Evolutionary conservation across 495 filamentous ascomycete species (phyloP).

Genomic region (Cercophora scortea): DNA sequence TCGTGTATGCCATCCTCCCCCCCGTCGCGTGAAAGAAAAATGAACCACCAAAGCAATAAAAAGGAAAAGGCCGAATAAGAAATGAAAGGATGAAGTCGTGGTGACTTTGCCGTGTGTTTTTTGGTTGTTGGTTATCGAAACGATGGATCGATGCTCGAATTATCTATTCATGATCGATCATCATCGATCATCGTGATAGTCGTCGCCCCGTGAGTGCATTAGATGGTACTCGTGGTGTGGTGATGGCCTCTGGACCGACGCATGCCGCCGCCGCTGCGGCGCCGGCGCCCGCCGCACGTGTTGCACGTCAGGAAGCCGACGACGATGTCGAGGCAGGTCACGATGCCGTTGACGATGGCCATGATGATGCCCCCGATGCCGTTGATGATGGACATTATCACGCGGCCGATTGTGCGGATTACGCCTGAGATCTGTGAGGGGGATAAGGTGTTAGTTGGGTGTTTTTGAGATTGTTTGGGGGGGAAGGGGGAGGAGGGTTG

Average conservation of each 20-base stretch:
- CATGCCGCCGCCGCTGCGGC: slow-evolving; percentile 12
- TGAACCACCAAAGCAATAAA: not conserved
- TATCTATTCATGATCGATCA: not conserved
- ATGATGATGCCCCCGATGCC: slow-evolving; percentile 73
- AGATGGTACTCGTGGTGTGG: slow-evolving; percentile 14
- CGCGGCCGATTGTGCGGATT: slow-evolving; percentile 76
- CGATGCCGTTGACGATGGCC: slow-evolving; percentile 65
- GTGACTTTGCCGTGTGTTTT: no score
- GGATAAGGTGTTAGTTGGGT: slow-evolving; percentile 9
- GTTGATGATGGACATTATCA: slow-evolving; percentile 73
- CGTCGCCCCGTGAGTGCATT: no score
- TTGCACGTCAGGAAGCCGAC: slow-evolving; percentile 85
- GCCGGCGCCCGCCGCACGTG: slow-evolving; percentile 27
- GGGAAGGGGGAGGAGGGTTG: no score
- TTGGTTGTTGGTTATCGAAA: no score
- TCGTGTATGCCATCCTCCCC: not conserved
- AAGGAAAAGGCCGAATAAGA: not conserved
- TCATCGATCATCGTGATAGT: no score
- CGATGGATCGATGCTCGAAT: no score
- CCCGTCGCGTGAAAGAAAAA: not conserved
- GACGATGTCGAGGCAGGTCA: slow-evolving; percentile 73
- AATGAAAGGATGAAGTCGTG: no score
- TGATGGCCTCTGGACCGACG: slow-evolving; percentile 17
- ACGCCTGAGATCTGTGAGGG: slow-evolving; percentile 59
- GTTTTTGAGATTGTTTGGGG: not conserved